Conservation (phyloP, 2,329 filamentous ascomycete genomes). For the Cladophialophora exuberans region DNA sequence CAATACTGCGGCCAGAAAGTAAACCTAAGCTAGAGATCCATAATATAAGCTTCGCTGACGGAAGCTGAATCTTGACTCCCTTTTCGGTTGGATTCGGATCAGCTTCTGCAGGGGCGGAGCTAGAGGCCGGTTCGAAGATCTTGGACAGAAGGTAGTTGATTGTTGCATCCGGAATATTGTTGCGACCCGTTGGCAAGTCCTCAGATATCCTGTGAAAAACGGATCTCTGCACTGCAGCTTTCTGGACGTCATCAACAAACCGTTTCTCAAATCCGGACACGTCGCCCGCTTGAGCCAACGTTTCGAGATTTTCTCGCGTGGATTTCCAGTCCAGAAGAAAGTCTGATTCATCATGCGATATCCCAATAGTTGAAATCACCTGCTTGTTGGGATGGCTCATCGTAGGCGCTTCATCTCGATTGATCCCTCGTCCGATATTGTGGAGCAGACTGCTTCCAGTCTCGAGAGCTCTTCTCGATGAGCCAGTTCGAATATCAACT, state of each 20-base stretch:
- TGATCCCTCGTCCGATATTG: constrained; percentile 26
- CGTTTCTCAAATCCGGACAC: constrained; percentile 27
- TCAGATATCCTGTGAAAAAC: neutral
- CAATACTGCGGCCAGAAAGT: constrained; percentile 44
- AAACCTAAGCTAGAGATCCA: constrained; percentile 47
- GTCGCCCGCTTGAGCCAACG: constrained; percentile 23
- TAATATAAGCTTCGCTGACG: constrained; percentile 40
- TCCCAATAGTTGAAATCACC: constrained; percentile 17
- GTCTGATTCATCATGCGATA: constrained; percentile 31
- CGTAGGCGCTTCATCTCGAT: neutral
- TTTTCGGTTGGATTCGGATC: constrained; percentile 26
- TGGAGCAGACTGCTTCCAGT: constrained; percentile 24
- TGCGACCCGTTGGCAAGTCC: constrained; percentile 15
- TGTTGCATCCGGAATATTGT: constrained; percentile 18
- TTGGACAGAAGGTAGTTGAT: constrained; percentile 30
- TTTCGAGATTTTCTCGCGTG: constrained; percentile 38
- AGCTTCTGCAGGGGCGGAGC: too few species aligned
- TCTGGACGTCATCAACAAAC: constrained; percentile 16
- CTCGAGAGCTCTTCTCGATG: constrained; percentile 32
- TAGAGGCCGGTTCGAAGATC: too few species aligned
- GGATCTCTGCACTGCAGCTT: neutral
- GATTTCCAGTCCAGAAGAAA: constrained; percentile 14
- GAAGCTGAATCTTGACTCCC: constrained; percentile 34
- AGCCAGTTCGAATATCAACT: constrained; percentile 43
- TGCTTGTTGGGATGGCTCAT: neutral